These are phyloP conservation scores for Ustilaginoidea virens DNA, from an alignment of 2,329 filamentous ascomycete genomes.

Conservation along the genomic window DNA sequence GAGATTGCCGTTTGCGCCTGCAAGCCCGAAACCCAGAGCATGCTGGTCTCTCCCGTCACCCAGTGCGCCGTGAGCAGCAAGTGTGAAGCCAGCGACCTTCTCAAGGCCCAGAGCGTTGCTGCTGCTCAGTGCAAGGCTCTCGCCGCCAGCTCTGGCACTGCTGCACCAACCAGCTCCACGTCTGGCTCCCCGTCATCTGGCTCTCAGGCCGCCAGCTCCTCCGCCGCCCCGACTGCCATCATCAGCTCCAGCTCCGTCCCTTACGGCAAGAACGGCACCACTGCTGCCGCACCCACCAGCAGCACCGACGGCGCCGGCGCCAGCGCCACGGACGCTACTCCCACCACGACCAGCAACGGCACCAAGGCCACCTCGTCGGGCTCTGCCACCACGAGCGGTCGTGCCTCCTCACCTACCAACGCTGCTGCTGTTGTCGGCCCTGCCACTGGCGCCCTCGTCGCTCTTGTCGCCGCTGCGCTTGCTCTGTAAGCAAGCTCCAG, in stretches of 20 bases:
- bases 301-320: too few species aligned
- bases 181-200: too few species aligned
- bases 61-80: constrained; percentile 16
- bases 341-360: too few species aligned
- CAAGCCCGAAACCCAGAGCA: constrained; percentile 18
- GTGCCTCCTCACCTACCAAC: too few species aligned
- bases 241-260: too few species aligned
- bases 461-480: constrained; percentile 15
- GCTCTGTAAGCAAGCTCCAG: constrained; percentile 14
- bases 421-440: constrained; percentile 3
- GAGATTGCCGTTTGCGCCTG: constrained; percentile 21
- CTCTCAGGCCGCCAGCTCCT: too few species aligned
- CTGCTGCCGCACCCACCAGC: too few species aligned
- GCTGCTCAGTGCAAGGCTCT: constrained; percentile 13
- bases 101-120: constrained; percentile 17
- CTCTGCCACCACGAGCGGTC: too few species aligned
- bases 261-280: too few species aligned
- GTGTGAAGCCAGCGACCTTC: constrained; percentile 18
- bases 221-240: too few species aligned
- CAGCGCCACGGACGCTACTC: too few species aligned
- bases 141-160: constrained; percentile 3
- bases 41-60: constrained; percentile 14
- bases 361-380: too few species aligned
- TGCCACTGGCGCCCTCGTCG: constrained; percentile 14
- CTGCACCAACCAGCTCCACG: constrained; percentile 3